A percentile compares a stretch with the other conserved stretches of the same genome.
Conservation (phyloP, 2,329 filamentous ascomycete species). For the Venturia nashicola region DNA sequence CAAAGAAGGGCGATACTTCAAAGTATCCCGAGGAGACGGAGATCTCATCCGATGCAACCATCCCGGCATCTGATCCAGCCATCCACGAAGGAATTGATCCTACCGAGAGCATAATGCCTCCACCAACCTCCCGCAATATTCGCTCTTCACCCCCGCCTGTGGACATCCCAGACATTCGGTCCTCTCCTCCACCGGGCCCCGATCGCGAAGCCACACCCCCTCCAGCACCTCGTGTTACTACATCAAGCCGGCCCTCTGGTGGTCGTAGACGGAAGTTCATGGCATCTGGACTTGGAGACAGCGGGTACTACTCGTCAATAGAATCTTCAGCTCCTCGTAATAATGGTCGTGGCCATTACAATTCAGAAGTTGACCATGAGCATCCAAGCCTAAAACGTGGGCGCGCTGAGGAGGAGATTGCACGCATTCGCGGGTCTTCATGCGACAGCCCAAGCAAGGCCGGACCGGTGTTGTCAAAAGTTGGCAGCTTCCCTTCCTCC, state of each 20-base stretch:
- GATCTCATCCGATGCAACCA: conserved; percentile 38
- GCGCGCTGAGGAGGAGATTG: conserved; percentile 90
- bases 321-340: conserved; percentile 79
- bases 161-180: conserved; percentile 54
- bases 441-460: conserved; percentile 81
- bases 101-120: conserved; percentile 24
- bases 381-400: conserved; percentile 75
- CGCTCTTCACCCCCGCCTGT: conserved; percentile 58
- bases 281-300: conserved; percentile 62
- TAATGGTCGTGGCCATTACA: conserved; percentile 48
- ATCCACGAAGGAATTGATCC: conserved; percentile 34
- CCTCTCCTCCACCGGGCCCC: conserved; percentile 85
- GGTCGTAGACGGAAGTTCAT: conserved; percentile 55
- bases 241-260: conserved; percentile 4
- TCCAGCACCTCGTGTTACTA: conserved; percentile 44
- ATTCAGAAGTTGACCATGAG: conserved; percentile 61
- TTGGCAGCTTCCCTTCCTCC: conserved; percentile 22
- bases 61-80: conserved; percentile 38
- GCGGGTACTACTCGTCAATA: conserved; percentile 86
- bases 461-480: conserved; percentile 26
- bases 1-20: conserved; percentile 35
- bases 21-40: conserved; percentile 39
- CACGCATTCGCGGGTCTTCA: conserved; percentile 79
- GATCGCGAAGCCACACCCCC: conserved; percentile 33
- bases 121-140: conserved; percentile 33